Evolutionary conservation across 345 rosid genomes (phyloP).

Genomic region (Kandelia obovata): DNA sequence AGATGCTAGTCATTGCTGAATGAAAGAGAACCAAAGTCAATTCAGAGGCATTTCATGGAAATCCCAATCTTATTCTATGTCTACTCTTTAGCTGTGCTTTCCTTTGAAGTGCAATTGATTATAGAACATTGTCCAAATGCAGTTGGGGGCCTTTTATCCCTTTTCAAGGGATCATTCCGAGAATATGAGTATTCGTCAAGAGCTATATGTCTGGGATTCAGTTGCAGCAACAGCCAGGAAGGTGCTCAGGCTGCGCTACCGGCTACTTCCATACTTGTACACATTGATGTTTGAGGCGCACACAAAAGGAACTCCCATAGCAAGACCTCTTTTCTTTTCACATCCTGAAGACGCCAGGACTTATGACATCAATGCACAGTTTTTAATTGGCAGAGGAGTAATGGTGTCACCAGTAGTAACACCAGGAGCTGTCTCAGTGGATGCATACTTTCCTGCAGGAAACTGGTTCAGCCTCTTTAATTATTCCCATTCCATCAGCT

Average conservation of each 20-base stretch:
- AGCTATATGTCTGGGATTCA: slow-evolving; percentile 74
- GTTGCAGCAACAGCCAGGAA: slow-evolving; percentile 64
- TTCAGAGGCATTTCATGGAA: too few relatives aligned
- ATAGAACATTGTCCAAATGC: slow-evolving; percentile 14
- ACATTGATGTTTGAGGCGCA: slow-evolving; percentile 66
- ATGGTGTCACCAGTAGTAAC: slow-evolving; percentile 57
- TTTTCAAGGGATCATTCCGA: slow-evolving; percentile 75
- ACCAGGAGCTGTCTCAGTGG: slow-evolving; percentile 30
- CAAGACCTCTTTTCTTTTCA: slow-evolving; percentile 72
- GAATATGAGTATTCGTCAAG: slow-evolving; percentile 34
- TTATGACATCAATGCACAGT: slow-evolving; percentile 48
- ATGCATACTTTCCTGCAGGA: slow-evolving; percentile 64
- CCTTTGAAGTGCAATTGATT: neutral
- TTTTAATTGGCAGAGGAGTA: slow-evolving; percentile 54
- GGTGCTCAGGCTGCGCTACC: slow-evolving; percentile 63
- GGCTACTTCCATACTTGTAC: slow-evolving; percentile 63
- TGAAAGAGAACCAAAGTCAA: too few relatives aligned
- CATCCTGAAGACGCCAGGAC: slow-evolving; percentile 53
- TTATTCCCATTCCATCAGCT: slow-evolving; percentile 37
- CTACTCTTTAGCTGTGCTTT: neutral
- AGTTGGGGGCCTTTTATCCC: slow-evolving; percentile 83
- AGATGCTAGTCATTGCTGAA: too few relatives aligned
- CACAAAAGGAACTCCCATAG: slow-evolving; percentile 57
- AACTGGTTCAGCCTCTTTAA: slow-evolving; percentile 72
- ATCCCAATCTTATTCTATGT: neutral